Evolutionary conservation across 768 basidiomycete species (phyloP), one percentile per base, ranked within the genome.

Genomic region (Serendipita vermifera): DNA sequence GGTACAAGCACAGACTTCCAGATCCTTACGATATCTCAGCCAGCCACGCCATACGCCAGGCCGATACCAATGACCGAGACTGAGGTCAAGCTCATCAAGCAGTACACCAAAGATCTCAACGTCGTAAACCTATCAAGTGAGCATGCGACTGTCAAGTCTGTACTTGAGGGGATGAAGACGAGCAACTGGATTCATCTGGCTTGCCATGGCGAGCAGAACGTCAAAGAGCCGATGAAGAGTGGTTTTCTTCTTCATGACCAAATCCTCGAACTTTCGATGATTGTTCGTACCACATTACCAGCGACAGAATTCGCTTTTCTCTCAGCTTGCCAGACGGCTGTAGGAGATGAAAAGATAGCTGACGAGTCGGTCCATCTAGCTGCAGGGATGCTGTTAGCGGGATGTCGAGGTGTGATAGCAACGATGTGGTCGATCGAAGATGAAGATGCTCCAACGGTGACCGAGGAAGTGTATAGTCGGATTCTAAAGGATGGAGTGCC

Each of bases 351-450:
- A 20, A 35, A 57, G 6, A 59, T 56, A 1, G 63, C 68, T 1
- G 67, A 66, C 9, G 68, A 68, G 38, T 63, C 63, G 17, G 46
- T 69, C 5, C 69, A 69, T 53, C 62, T 69, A 29, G 63, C 65
- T 4, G 66, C 69, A 4, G 66, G 62, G 3, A 39, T 69, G 59
- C 63, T 68, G 17, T 66, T 64, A 55, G 59, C 62, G 1, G 71
- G 70, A 3, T 65, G 65, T 11, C 62, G 62, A 38, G 66, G 69
- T 24, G 66, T 69, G 33, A n/a, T 71, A 4, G 70, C 66, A 5
- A 66, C 69, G 1, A 61, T 69, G 33, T 71, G 70, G 70, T 59
- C 66, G 7, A 70, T 73, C 35, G 59, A 57, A 14, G 75, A 76
- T 57, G 57, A 60, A 1, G 66, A 71, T 57, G 74, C 67, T 3